Evolutionary conservation across 306 rosid genomes (phyloP), one percentile per base, ranked within the genome.

Genomic region (Biancaea sappan): DNA sequence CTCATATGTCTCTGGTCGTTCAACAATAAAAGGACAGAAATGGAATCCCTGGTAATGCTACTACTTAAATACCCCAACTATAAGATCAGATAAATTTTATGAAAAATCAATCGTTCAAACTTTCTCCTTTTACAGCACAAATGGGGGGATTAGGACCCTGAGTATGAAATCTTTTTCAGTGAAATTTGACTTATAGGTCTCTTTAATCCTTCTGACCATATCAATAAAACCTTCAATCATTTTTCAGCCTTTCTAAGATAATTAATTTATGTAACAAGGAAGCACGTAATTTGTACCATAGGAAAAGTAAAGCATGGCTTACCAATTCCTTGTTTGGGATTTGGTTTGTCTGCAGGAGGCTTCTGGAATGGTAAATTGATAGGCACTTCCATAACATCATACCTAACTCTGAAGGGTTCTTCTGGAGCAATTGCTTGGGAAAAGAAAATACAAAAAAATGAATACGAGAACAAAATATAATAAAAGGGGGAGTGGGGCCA

Each of bases 241-340:
- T 47, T 47, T 35, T 3, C 47, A 28, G 19, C 46, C 51, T 66
- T 64, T 70, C 63, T 28, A 60, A 28, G 25, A 66, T 26, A 53
- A 35, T 72, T 76, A 60, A 56, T 52, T 51, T 60, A 35, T 18
- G 63, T 25, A 34, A 50, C 73, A 52, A 71, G 71, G 28, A 61
- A 8, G 47, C 28, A n/a, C 67, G n/a, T 34, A 61, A 32, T 19
- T 37, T 35, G 48, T 34, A 28, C n/a, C 48, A 62, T 10, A 9
- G 0, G 19, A 74, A 73, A 80, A 51, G 41, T 64, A 74, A 76
- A 57, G 56, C 50, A 8, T 52, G 47, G 44, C 90, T 80, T 83
- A 94, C 99, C 99, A 68, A 92, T 90, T 86, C 99, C 99, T 90
- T 90, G 99, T 81, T 92, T 92, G 46, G 99, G 99, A 72, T 94